Evolutionary conservation across 2,329 filamentous ascomycete genomes (phyloP), one percentile per base, ranked within the genome.

Genomic region (Aureobasidium pullulans): DNA sequence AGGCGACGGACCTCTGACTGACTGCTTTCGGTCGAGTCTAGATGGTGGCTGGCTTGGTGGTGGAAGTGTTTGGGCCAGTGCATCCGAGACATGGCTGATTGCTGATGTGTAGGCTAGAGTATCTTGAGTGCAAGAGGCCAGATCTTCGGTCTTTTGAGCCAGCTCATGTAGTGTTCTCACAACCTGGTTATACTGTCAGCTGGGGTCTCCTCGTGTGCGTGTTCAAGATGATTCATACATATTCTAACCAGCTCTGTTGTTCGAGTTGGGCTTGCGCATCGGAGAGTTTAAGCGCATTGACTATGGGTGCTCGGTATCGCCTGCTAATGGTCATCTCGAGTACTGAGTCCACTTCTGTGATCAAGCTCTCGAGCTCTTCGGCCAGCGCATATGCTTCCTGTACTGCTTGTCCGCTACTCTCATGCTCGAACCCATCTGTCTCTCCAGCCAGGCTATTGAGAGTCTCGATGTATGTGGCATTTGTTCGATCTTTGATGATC

Each of bases 321-420:
- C 87, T 82, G 64, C 89, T 84, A 1, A 85, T 78, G 0, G 86
- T 83, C 83, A 90, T 89, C 62, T 87, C 83, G 6, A 85, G 82
- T 1, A 90, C 84, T 0, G 86, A 83, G 0, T 86, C 74, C 42
- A 90, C 84, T 67, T 90, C 87, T 0, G 84, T 76, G 64, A 87
- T 86, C 3, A 90, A 75, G 4, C 85, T 87, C 64, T 88, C 84
- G 9, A 61, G 53, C 16, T 61, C 60, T 47, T 57, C 46, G 7
- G 60, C 39, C 7, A 61, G 10, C 0, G 36, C 53, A 9, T 40
- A 48, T 16, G 52, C 23, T 28, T 57, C 44, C 3, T 32, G 37
- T 1, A 28, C 37, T 10, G 53, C 46, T n/a, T 42, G 37, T 28
- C 29, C 32, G 6, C 13, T 29, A 10, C 3, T 15, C 4, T 23